Evolutionary conservation across 2,329 filamentous ascomycete genomes (phyloP).

Genomic region (Calonectria naviculata): DNA sequence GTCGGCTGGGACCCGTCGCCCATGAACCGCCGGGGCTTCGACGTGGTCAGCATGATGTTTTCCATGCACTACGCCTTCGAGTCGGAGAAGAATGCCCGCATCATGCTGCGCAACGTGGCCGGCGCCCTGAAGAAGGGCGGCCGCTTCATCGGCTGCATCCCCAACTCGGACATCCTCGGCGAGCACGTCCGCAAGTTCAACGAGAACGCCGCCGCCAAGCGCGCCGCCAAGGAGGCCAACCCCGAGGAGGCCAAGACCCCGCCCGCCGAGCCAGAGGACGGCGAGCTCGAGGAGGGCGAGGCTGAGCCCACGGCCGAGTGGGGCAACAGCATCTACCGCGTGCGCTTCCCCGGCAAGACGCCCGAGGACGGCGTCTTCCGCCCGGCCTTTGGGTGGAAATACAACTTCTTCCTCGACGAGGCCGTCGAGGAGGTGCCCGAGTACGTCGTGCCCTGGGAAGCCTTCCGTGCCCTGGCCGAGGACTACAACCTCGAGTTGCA

Average conservation of each 20-base stretch:
- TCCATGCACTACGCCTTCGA: constrained; percentile 99
- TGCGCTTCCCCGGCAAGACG: constrained; percentile 86
- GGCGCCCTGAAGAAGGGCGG: constrained; percentile 93
- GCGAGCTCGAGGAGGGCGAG: constrained; percentile 70
- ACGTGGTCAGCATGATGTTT: constrained; percentile 99
- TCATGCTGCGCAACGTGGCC: constrained; percentile 94
- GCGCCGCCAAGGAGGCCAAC: constrained; percentile 37
- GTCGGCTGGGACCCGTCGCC: constrained; percentile 87
- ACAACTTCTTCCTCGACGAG: constrained; percentile 95
- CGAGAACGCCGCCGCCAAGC: constrained; percentile 56
- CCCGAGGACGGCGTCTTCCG: constrained; percentile 91
- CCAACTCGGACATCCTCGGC: constrained; percentile 93
- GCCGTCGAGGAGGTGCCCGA: constrained; percentile 97
- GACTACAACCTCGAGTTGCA: constrained; percentile 97
- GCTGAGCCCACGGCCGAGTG: constrained; percentile 78
- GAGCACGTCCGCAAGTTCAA: constrained; percentile 83
- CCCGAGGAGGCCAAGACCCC: constrained; percentile 36
- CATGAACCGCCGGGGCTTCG: constrained; percentile 84
- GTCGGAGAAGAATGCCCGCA: constrained; percentile 86
- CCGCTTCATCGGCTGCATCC: constrained; percentile 93
- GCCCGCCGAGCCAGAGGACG: constrained; percentile 50
- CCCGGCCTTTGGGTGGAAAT: constrained; percentile 97
- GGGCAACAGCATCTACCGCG: constrained; percentile 93
- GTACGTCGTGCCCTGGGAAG: constrained; percentile 98
- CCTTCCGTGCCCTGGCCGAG: constrained; percentile 93